Evolutionary conservation across 73 alveolate species (phyloP), one percentile per base, ranked within the genome.

Genomic region (Paramecium caudatum): DNA sequence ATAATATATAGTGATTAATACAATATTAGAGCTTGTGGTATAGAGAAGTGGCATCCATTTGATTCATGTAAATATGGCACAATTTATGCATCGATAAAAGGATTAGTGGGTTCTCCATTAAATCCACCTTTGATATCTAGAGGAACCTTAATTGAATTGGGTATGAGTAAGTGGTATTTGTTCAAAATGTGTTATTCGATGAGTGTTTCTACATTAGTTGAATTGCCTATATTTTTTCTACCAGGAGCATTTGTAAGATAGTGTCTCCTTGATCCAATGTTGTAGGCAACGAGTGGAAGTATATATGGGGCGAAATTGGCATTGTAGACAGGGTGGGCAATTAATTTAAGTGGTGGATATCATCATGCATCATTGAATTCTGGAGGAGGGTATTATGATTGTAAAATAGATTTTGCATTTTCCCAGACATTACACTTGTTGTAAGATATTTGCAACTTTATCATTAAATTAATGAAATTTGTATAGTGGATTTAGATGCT

Each of bases 311-410:
- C 97, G 10, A 70, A 85, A 36, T 36, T 93, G 17, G 97, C 99
- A 9, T 4, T 96, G 43, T 19, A 90, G 32, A 43, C 82, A 36
- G 96, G 96, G 23, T 93, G 95, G 94, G 96, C 97, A n/a, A 94
- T 96, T 46, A 96, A 96, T 69, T 92, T 96, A 32, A 84, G 96
- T 39, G 99, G 99, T 4, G 99, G 99, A 4, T 96, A 95, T 90
- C 99, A 96, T 81, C 99, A 96, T 82, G 98, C 98, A 25, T 50
- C 94, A 8, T 16, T 34, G 17, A 84, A 55, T 37, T 9, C 2
- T 8, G 80, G 68, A 33, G 68, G 68, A 0, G 82, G 65, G 65
- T 61, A 84, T 25, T 4, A 55, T 55, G 3, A 0, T 34, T 12
- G 3, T 82, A 25, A 23, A 15, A 16, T 10, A 97, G 99, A 41